phyloP scores from a whole-genome alignment of 2,329 filamentous ascomycete species.

The Ceratocystis cubensis region DNA sequence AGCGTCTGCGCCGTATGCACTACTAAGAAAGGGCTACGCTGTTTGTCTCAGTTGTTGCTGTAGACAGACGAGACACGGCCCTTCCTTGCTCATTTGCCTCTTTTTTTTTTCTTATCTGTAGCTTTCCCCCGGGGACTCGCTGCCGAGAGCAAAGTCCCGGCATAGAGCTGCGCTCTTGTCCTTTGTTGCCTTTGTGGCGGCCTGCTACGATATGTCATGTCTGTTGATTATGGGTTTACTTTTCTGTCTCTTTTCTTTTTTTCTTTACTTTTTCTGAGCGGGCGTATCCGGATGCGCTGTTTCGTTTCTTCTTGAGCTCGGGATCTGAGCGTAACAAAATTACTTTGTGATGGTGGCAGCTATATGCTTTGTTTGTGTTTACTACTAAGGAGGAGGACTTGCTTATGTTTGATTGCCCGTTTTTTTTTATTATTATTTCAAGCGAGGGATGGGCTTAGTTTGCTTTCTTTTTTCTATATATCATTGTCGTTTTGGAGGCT shows the following conservation, averaged over 20 bases:
- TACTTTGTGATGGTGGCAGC: neutral
- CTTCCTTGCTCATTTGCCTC: neutral
- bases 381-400: neutral
- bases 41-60: neutral
- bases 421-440: neutral
- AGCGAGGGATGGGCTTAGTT: neutral
- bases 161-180: neutral
- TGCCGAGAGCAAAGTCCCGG: neutral
- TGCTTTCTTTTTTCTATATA: neutral
- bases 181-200: neutral
- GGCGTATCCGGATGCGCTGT: constrained; percentile 2
- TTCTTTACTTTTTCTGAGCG: neutral
- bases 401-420: neutral
- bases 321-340: neutral
- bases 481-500: neutral
- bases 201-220: constrained; percentile 11
- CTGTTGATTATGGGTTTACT: neutral
- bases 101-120: no score
- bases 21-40: neutral
- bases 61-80: neutral
- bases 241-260: neutral
- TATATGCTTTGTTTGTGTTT: neutral
- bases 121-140: neutral
- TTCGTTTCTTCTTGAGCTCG: constrained; percentile 16
- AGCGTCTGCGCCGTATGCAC: constrained; percentile 11